Evolutionary conservation across 2,329 filamentous ascomycete genomes (phyloP), one percentile per base, ranked within the genome.

Genomic region (Colletotrichum tropicale): DNA sequence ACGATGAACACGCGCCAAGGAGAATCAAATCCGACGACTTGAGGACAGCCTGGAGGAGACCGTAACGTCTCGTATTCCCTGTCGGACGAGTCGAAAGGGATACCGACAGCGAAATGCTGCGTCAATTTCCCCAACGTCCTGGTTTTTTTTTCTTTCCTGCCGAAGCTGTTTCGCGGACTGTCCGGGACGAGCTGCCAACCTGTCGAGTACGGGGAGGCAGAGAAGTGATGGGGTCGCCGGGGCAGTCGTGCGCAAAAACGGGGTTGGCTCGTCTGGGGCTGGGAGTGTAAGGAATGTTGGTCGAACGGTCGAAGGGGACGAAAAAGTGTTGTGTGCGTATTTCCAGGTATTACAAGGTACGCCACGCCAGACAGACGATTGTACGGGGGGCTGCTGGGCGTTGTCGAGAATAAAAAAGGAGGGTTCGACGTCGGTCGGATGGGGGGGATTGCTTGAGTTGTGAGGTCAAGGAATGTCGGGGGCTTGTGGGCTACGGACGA

Each of bases 401-500:
- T 58, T 58, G 64, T 70, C 73, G 74, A 71, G 65, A 71, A 76
- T 77, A 34, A 66, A 66, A 52, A 77, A 75, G 66, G 76, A 75
- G 56, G 70, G 71, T 74, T 73, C 64, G 75, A 71, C 62, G 70
- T 74, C 48, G 74, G 70, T 71, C 74, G 75, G 72, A 67, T 52
- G 43, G 43, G 43, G n/a, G 6, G 43, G 10, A 21, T 52, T 52
- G 36, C 34, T 58, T 48, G 43, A 36, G 72, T 24, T 66, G 71
- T 74, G 76, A 77, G 76, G 69, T 76, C 68, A 78, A 78, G 77
- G 77, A 77, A 77, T 77, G 76, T 78, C 77, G 75, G 76, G 76
- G 71, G 52, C 48, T 74, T 55, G 74, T 71, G 75, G 68, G 74
- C 66, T 75, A 24, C 70, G 65, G 61, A 75, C 70, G 71, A 75